A percentile compares a stretch with the other conserved stretches of the same genome.
These are phyloP conservation scores for Fraxinus platypoda DNA, from an alignment of 305 asterid genomes.

Conservation along the genomic window DNA sequence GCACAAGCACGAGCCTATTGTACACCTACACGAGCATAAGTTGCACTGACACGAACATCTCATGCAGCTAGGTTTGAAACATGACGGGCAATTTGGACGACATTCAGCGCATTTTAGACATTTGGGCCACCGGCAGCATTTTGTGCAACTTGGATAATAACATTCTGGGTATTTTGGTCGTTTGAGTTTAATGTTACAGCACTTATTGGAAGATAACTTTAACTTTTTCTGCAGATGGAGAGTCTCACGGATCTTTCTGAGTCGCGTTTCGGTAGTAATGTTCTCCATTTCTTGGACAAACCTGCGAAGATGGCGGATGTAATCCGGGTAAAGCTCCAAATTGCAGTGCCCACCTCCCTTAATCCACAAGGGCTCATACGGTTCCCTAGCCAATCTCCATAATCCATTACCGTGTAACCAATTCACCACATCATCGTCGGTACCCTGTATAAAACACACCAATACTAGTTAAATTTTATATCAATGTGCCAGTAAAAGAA, in stretches of 20 bases:
- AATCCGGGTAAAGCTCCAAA: slow-evolving; percentile 94
- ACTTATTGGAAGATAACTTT: slow-evolving; percentile 31
- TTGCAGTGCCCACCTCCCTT: slow-evolving; percentile 99
- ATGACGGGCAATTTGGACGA: slow-evolving; percentile 35
- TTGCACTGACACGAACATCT: slow-evolving; percentile 32
- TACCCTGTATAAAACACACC: slow-evolving; percentile 53
- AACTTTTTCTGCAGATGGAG: slow-evolving; percentile 36
- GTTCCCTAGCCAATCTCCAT: slow-evolving; percentile 87
- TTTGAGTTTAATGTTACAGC: slow-evolving; percentile 49
- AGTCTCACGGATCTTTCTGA: slow-evolving; percentile 57
- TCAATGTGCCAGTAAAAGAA: not conserved
- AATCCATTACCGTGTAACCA: slow-evolving; percentile 84
- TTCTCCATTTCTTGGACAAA: slow-evolving; percentile 89
- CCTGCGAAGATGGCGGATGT: slow-evolving; percentile 75
- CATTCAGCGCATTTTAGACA: slow-evolving; percentile 36
- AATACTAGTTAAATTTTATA: not conserved
- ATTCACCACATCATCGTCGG: slow-evolving; percentile 91
- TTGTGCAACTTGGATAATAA: slow-evolving; percentile 35
- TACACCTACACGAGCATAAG: slow-evolving; percentile 37
- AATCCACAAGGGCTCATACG: slow-evolving; percentile 95
- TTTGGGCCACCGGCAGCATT: slow-evolving; percentile 55
- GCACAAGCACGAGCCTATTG: slow-evolving; percentile 24
- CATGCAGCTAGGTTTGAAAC: slow-evolving; percentile 45
- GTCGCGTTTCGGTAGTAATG: slow-evolving; percentile 62
- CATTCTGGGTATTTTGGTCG: slow-evolving; percentile 44